These are phyloP conservation scores for Rutstroemia sp. DNA, from an alignment of 2,329 filamentous ascomycete genomes.

Conservation along the genomic window DNA sequence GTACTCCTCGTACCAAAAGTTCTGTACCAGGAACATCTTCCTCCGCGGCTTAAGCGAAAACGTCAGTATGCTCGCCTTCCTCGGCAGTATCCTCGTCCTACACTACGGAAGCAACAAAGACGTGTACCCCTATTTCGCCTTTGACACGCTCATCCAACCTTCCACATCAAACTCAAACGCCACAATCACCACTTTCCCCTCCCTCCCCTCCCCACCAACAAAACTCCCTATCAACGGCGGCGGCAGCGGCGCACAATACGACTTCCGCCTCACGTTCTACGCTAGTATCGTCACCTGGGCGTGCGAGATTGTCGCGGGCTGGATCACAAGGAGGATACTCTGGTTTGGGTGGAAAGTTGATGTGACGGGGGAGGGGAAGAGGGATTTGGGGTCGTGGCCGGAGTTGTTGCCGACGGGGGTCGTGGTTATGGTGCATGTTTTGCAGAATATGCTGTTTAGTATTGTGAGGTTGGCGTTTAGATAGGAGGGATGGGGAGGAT, in stretches of 20 bases:
- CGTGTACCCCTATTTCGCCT: slow-evolving; percentile 64
- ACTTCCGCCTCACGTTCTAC: slow-evolving; percentile 56
- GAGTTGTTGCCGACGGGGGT: slow-evolving; percentile 60
- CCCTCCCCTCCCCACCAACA: background rate
- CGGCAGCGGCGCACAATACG: slow-evolving; percentile 40
- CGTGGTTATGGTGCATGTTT: slow-evolving; percentile 58
- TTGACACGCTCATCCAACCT: slow-evolving; percentile 36
- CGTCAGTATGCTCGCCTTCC: slow-evolving; percentile 59
- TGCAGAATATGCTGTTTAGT: slow-evolving; percentile 67
- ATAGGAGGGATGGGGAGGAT: slow-evolving; percentile 1
- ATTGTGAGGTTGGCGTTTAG: slow-evolving; percentile 57
- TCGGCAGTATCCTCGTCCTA: slow-evolving; percentile 57
- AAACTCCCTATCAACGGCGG: background rate
- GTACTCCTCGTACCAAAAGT: slow-evolving; percentile 58
- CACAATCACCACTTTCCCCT: background rate
- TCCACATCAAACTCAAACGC: slow-evolving; percentile 2
- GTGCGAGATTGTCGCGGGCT: slow-evolving; percentile 56
- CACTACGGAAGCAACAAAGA: slow-evolving; percentile 61
- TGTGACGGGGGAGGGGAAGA: slow-evolving; percentile 56
- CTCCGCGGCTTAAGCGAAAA: slow-evolving; percentile 62
- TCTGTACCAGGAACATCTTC: slow-evolving; percentile 59
- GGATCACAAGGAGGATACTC: slow-evolving; percentile 52
- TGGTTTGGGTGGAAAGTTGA: slow-evolving; percentile 52
- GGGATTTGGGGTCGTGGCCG: slow-evolving; percentile 59
- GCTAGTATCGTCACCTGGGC: slow-evolving; percentile 59